These are phyloP conservation scores for Micromonas commoda DNA, from an alignment of 139 green algal genomes.

Conservation along the genomic window DNA sequence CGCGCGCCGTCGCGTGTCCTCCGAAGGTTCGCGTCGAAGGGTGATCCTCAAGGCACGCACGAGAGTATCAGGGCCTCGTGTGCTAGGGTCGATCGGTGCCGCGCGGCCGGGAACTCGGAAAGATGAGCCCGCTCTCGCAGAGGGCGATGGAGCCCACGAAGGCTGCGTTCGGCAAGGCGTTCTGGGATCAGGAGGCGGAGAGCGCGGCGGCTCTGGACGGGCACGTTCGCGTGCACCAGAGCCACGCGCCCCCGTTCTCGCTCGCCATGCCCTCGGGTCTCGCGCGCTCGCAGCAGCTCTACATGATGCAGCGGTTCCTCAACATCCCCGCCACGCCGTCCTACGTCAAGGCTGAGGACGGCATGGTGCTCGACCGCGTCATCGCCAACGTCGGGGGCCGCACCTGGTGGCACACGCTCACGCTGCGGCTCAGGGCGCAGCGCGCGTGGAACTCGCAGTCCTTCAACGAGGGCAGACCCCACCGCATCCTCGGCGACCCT, in stretches of 20 bases:
- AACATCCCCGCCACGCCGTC: slow-evolving; percentile 9
- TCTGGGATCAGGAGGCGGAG: not conserved
- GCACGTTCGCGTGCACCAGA: not conserved
- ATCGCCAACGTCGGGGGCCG: not conserved
- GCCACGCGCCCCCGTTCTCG: not conserved
- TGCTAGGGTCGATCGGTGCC: not conserved
- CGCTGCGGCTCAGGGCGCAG: slow-evolving; percentile 8
- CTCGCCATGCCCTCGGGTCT: not conserved
- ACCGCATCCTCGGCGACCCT: not conserved
- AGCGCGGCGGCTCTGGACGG: not conserved
- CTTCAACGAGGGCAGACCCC: not conserved
- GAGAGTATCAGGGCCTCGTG: no score
- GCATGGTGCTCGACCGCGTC: slow-evolving; percentile 18
- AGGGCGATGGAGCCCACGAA: not conserved
- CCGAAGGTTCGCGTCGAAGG: no score
- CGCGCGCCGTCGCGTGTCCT: no score
- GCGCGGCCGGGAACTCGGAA: not conserved
- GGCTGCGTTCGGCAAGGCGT: not conserved
- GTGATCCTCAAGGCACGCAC: no score
- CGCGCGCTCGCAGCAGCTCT: slow-evolving; percentile 16
- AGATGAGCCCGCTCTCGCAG: not conserved
- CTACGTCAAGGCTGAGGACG: not conserved
- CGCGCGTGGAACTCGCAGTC: slow-evolving; percentile 4
- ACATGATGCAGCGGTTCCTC: slow-evolving; percentile 11
- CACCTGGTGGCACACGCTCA: slow-evolving; percentile 9